Evolutionary conservation across 2,329 filamentous ascomycete species (phyloP).

Genomic region (Neofusicoccum parvum): DNA sequence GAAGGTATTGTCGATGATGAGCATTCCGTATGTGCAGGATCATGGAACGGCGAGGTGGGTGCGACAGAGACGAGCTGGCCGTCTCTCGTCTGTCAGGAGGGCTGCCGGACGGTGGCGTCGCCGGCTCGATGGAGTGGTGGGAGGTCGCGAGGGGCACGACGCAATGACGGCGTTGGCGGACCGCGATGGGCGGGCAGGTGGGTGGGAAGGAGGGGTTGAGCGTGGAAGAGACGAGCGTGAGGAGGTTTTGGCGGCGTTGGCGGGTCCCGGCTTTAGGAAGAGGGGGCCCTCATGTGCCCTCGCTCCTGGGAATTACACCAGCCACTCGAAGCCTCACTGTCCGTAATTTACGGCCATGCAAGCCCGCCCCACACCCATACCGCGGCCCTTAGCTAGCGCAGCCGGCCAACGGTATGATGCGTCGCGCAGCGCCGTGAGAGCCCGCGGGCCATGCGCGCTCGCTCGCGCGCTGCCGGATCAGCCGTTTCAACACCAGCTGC

Average conservation of each 20-base stretch:
- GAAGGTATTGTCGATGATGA: constrained; percentile 21
- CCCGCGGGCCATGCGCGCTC: background rate
- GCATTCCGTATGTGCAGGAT: constrained; percentile 22
- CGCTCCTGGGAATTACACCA: constrained; percentile 17
- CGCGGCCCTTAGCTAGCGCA: constrained; percentile 14
- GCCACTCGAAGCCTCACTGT: constrained; percentile 19
- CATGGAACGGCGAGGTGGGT: constrained; percentile 19
- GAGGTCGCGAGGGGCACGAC: constrained; percentile 10
- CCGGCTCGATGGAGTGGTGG: background rate
- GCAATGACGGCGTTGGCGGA: constrained; percentile 13
- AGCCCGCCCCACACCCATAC: constrained; percentile 13
- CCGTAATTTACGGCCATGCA: constrained; percentile 13
- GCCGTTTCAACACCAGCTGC: constrained; percentile 11
- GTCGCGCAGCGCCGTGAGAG: constrained; percentile 10
- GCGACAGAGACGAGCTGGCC: constrained; percentile 21
- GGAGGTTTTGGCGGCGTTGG: constrained; percentile 15
- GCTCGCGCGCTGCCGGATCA: background rate
- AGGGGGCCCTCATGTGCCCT: constrained; percentile 7
- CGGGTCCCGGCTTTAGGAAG: constrained; percentile 14
- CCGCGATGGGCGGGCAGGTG: background rate
- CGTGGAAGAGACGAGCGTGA: constrained; percentile 13
- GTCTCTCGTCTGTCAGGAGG: constrained; percentile 18
- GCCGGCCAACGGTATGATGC: constrained; percentile 16
- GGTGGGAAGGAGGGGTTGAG: constrained; percentile 16
- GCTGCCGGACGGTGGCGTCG: constrained; percentile 15